Base-by-base conservation (phyloP, 805 yeast species). In the Yamadazyma sp. region DNA sequence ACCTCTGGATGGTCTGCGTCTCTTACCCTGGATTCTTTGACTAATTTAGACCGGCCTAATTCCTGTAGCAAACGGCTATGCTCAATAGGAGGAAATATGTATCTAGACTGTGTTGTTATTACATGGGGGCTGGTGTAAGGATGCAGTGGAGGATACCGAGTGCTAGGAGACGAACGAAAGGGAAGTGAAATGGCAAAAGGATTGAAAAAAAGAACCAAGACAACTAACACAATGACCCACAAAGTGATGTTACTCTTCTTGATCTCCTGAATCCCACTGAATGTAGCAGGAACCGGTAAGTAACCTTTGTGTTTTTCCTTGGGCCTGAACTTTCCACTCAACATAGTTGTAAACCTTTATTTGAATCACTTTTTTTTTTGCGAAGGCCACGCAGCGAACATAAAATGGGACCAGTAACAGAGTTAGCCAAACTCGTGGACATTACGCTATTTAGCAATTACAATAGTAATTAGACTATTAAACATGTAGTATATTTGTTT, bases 81-180 rank as follows among this genome's bases (percentile, higher is more conserved):
- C 46, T 84, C 89, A 24, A 83, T 71, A n/a, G 78, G 74, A n/a
- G 93, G 93, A 52, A 74, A 84, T 10, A 84, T 80, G 51, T 77
- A 71, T 25, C 70, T 66, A 13, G 78, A 70, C 9, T 66, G 59
- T 11, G 82, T 73, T 14, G 64, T 67, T 18, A 78, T 65, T 12
- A 41, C 44, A 32, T 59, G 51, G 9, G 37, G 44, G 24, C 63
- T 53, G 11, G 71, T 63, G 28, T 50, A 53, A 5, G 70, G 65
- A 38, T 59, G 70, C 3, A 56, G 46, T 5, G 45, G 37, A 0
- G 71, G 71, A 44, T 65, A 64, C 7, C 20, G 16, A 4, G 9
- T 8, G 2, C 10, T 9, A 5, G 42, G 17, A n/a, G 16, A 13
- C 3, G 31, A 11, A 14, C 27, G 35, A 22, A 41, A 44, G 15